Conservation (phyloP, 805 yeast species). For the Suhomyces sp. region DNA sequence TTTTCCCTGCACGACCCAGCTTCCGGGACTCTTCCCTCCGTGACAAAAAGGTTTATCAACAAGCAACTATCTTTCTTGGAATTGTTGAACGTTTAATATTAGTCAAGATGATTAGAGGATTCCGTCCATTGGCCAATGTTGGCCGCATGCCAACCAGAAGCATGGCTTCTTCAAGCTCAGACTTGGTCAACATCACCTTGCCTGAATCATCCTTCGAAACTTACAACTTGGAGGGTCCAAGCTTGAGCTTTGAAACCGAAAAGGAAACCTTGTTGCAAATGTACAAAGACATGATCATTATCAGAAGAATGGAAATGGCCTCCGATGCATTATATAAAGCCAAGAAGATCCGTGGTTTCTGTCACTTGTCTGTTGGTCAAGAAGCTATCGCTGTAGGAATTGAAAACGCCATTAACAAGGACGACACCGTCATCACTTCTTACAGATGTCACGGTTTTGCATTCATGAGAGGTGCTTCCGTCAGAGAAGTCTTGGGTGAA, state of each 20-base stretch:
- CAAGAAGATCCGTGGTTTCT: conserved; percentile 97
- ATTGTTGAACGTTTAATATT: conserved; percentile 16
- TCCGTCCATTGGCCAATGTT: conserved; percentile 15
- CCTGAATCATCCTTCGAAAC: conserved; percentile 84
- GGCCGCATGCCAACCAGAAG: conserved; percentile 26
- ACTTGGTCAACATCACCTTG: conserved; percentile 52
- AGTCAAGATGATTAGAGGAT: conserved; percentile 14
- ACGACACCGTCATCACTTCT: conserved; percentile 91
- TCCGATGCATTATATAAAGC: conserved; percentile 98
- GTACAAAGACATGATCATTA: conserved; percentile 93
- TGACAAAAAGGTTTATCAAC: conserved; percentile 3
- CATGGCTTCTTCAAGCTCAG: conserved; percentile 34
- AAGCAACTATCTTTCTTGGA: background rate
- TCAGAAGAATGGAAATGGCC: conserved; percentile 98
- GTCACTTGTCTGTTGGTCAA: conserved; percentile 97
- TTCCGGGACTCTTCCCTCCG: conserved; percentile 12
- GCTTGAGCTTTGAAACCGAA: conserved; percentile 69
- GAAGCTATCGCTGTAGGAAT: conserved; percentile 99
- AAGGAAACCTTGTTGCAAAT: conserved; percentile 78
- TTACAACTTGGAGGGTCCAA: conserved; percentile 71
- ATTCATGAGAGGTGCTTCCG: conserved; percentile 92
- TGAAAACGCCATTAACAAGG: conserved; percentile 83
- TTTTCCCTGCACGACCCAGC: conserved; percentile 3
- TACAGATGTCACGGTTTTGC: conserved; percentile 99
- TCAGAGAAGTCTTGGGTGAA: conserved; percentile 87